phyloP scores from a whole-genome alignment of 495 filamentous ascomycete genomes.

The Penicillium argentinense region DNA sequence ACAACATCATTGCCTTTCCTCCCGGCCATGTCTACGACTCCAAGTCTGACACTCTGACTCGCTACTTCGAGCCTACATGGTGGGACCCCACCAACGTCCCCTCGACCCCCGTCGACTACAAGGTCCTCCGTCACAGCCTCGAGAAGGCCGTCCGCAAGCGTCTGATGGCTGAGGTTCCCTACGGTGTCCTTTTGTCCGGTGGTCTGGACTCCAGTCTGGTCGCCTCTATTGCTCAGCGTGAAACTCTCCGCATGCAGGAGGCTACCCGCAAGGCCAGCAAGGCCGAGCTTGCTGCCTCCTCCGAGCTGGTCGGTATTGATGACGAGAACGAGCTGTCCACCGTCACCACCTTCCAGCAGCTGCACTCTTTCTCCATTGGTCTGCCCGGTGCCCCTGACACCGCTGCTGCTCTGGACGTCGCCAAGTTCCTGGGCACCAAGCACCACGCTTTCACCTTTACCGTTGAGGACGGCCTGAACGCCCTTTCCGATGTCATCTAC shows the following conservation, averaged over 20 bases:
- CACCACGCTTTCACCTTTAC: slow-evolving; percentile 98
- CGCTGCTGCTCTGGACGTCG: slow-evolving; percentile 83
- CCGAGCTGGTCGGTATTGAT: slow-evolving; percentile 88
- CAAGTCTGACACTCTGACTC: slow-evolving; percentile 71
- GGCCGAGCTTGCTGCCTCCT: slow-evolving; percentile 48
- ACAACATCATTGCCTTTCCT: slow-evolving; percentile 91
- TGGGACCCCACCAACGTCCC: slow-evolving; percentile 82
- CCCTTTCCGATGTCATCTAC: slow-evolving; percentile 93
- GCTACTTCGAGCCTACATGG: slow-evolving; percentile 92
- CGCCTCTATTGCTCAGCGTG: slow-evolving; percentile 91
- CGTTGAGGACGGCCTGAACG: slow-evolving; percentile 93
- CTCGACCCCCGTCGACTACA: slow-evolving; percentile 76
- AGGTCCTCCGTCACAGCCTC: slow-evolving; percentile 71
- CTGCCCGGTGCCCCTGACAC: slow-evolving; percentile 89
- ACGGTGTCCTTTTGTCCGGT: slow-evolving; percentile 92
- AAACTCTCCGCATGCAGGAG: slow-evolving; percentile 74
- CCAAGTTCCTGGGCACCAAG: slow-evolving; percentile 92
- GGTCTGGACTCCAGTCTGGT: slow-evolving; percentile 95
- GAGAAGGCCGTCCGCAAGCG: slow-evolving; percentile 94
- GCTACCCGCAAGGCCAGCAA: slow-evolving; percentile 40
- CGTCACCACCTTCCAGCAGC: slow-evolving; percentile 86
- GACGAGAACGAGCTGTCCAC: slow-evolving; percentile 85
- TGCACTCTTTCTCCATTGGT: slow-evolving; percentile 98
- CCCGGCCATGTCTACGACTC: slow-evolving; percentile 97
- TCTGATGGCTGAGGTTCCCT: slow-evolving; percentile 97